Conservation (phyloP, 106 monocot species). For the Acorus gramineus region DNA sequence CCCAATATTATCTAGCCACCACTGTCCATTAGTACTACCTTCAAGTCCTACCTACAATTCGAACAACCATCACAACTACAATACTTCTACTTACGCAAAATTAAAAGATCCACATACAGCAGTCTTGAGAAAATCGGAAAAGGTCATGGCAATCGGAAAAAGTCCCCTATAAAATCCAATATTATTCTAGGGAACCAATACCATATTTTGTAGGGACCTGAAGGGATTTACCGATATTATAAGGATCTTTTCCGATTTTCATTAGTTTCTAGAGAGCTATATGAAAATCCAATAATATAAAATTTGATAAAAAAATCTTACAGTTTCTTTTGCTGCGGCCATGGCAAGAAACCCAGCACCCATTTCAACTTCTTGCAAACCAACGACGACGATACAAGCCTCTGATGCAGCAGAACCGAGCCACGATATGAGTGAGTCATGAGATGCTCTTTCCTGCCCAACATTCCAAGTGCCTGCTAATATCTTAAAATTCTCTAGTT, state of each 20-base stretch:
- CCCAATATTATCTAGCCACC: slow-evolving; percentile 54
- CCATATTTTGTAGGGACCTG: not conserved
- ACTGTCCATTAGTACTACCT: slow-evolving; percentile 60
- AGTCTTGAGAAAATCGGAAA: not conserved
- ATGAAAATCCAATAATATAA: not conserved
- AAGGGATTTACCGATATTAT: not conserved
- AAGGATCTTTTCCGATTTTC: no score
- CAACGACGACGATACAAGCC: slow-evolving; percentile 79
- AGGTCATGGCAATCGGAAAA: no score
- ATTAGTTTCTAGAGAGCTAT: no score
- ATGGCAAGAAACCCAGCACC: slow-evolving; percentile 96
- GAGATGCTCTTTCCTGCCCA: slow-evolving; percentile 78
- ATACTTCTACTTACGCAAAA: not conserved
- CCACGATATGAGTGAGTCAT: slow-evolving; percentile 90
- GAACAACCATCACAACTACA: not conserved
- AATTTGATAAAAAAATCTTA: slow-evolving; percentile 19
- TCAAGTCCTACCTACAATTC: slow-evolving; percentile 65
- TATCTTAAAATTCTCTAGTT: slow-evolving; percentile 63
- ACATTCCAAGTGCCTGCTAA: slow-evolving; percentile 95
- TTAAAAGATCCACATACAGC: not conserved
- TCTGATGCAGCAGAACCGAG: slow-evolving; percentile 58
- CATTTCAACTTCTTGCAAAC: slow-evolving; percentile 97
- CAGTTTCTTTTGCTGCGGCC: slow-evolving; percentile 93
- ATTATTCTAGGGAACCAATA: no score
- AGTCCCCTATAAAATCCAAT: no score